Conservation (phyloP, 2,329 filamentous ascomycete species). For the Diaporthe sp. region DNA sequence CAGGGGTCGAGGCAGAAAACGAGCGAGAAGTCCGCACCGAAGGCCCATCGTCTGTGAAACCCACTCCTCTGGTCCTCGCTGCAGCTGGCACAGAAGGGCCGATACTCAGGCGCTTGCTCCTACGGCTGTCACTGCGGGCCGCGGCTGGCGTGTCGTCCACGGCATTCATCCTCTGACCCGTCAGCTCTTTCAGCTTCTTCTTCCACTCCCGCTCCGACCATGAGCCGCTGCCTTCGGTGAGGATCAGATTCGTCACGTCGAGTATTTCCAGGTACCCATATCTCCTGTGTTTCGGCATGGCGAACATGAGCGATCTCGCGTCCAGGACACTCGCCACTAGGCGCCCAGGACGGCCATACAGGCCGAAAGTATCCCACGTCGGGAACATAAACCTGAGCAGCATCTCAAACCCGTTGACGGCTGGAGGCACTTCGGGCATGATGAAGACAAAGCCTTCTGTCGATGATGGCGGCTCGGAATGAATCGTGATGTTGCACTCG, state of each 20-base stretch:
- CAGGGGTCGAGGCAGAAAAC: conserved; percentile 53
- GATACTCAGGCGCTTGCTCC: conserved; percentile 67
- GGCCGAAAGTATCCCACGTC: conserved; percentile 88
- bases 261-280: conserved; percentile 92
- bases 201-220: conserved; percentile 95
- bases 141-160: conserved; percentile 61
- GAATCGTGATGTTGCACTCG: conserved; percentile 89
- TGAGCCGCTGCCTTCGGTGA: conserved; percentile 76
- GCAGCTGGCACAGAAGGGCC: conserved; percentile 48
- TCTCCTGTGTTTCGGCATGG: conserved; percentile 87
- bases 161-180: conserved; percentile 79
- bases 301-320: conserved; percentile 94
- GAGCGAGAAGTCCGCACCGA: conserved; percentile 65
- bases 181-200: conserved; percentile 87
- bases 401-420: conserved; percentile 94
- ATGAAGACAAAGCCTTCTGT: conserved; percentile 97
- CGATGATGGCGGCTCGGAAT: conserved; percentile 79
- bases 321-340: conserved; percentile 90
- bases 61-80: conserved; percentile 57
- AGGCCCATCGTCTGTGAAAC: conserved; percentile 66
- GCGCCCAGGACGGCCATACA: conserved; percentile 90
- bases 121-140: conserved; percentile 67
- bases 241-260: conserved; percentile 84
- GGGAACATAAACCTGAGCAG: conserved; percentile 93
- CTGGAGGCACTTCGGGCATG: conserved; percentile 95